Conservation (phyloP, 768 basidiomycete species). For the Mrakia gelida region DNA sequence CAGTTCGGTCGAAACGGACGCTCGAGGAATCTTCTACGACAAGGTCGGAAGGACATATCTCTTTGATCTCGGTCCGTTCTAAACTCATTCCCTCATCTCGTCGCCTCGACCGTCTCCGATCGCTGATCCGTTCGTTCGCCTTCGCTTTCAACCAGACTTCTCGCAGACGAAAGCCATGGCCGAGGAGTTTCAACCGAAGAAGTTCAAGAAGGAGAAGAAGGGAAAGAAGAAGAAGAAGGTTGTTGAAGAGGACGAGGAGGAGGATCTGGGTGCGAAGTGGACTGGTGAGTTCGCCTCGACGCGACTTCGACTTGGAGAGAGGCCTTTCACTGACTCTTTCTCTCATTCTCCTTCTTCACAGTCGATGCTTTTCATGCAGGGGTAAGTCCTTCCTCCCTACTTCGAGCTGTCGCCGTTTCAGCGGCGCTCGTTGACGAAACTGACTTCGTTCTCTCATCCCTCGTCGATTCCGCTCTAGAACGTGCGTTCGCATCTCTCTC, state of each 20-base stretch:
- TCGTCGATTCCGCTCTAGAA: neutral
- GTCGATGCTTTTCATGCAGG: constrained; percentile 3
- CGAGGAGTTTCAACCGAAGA: neutral
- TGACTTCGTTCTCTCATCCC: neutral
- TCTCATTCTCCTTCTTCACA: neutral
- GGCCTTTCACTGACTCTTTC: neutral
- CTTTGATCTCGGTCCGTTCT: neutral
- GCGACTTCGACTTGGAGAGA: neutral
- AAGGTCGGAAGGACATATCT: constrained; percentile 1
- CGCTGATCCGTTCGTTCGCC: neutral
- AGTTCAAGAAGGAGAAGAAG: constrained; percentile 1
- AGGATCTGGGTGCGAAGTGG: neutral
- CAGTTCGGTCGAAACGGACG: neutral
- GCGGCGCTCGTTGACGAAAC: neutral
- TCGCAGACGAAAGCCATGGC: neutral
- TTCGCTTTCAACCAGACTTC: neutral
- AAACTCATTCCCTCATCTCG: neutral
- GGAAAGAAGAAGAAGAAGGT: neutral
- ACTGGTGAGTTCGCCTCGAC: neutral
- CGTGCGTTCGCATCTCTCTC: neutral
- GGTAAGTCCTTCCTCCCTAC: neutral
- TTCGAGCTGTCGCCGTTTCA: neutral
- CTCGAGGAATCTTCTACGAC: neutral
- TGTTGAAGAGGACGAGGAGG: neutral
- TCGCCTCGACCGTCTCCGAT: neutral